Evolutionary conservation across 805 yeast genomes (phyloP), one percentile per base, ranked within the genome.

Genomic region (Yamadazyma phyllophila): DNA sequence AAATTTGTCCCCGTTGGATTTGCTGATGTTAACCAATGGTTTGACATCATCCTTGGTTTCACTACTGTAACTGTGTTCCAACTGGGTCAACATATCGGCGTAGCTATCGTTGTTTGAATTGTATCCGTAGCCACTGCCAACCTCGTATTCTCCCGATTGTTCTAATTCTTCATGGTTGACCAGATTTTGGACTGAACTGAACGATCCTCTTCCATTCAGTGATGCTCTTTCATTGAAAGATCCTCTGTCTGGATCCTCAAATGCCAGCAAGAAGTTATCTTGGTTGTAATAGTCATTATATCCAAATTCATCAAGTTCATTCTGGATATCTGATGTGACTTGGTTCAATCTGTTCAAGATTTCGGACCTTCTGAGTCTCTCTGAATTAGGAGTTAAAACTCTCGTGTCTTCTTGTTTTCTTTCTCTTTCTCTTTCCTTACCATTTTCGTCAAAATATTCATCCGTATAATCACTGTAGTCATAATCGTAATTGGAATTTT

Each of bases 31-130:
- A 2, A 37, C 32, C 32, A 37, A 37, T 14, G 40, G 40, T 14
- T 37, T 37, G 9, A 37, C 32, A 14, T 37, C 40, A 26, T 37
- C 40, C 40, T 37, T 37, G 20, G 17, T 37, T 26, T 37, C 40
- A 26, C 54, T 26, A 73, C 67, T 26, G 73, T 65, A 49, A 74
- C 72, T 24, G 20, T 65, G n/a, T 65, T 66, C 15, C 69, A 72
- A 45, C 58, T 62, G 9, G 72, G 63, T n/a, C 67, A 40, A 14
- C 24, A 32, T 20, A 17, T 40, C 51, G 10, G 30, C 40, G n/a
- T 37, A 37, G 16, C 32, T 37, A 12, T 37, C 32, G 30, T 37
- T 26, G 30, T 37, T 26, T 4, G 32, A 26, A 13, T 26, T 11
- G 26, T 26, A 26, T 6, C 36, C 36, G 37, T 40, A 40, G 11